Conservation (phyloP, 2,329 filamentous ascomycete species). For the Ceratocystis eucalypticola region DNA sequence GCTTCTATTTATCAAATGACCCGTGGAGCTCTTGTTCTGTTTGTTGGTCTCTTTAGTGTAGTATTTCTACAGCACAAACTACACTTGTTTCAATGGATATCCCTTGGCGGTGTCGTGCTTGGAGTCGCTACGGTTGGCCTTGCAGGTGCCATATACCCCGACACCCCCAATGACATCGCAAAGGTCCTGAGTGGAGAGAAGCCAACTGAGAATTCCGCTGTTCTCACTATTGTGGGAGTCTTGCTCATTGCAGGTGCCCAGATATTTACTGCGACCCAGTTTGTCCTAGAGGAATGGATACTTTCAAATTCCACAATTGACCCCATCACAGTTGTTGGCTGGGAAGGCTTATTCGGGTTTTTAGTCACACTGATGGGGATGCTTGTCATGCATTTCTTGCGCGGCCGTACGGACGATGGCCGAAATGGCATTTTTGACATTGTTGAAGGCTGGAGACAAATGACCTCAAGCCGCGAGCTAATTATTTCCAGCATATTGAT, state of each 20-base stretch:
- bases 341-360: conserved; percentile 92
- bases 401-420: conserved; percentile 64
- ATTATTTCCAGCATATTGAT: conserved; percentile 71
- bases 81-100: conserved; percentile 81
- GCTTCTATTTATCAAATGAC: conserved; percentile 99
- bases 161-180: conserved; percentile 31
- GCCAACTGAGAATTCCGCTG: conserved; percentile 26
- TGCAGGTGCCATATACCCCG: conserved; percentile 67
- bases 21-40: conserved; percentile 80
- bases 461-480: conserved; percentile 58
- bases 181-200: conserved; percentile 27
- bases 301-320: conserved; percentile 53
- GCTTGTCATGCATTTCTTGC: conserved; percentile 60
- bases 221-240: conserved; percentile 66
- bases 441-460: conserved; percentile 68
- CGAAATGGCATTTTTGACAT: conserved; percentile 81
- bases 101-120: conserved; percentile 70
- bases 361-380: conserved; percentile 64
- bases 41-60: conserved; percentile 91
- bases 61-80: conserved; percentile 72
- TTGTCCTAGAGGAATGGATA: conserved; percentile 90
- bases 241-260: conserved; percentile 85
- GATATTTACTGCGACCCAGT: conserved; percentile 93
- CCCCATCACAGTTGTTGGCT: conserved; percentile 83
- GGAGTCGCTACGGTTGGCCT: conserved; percentile 85